These are phyloP conservation scores for Saraca asoca DNA, from an alignment of 331 rosid genomes.

Conservation along the genomic window DNA sequence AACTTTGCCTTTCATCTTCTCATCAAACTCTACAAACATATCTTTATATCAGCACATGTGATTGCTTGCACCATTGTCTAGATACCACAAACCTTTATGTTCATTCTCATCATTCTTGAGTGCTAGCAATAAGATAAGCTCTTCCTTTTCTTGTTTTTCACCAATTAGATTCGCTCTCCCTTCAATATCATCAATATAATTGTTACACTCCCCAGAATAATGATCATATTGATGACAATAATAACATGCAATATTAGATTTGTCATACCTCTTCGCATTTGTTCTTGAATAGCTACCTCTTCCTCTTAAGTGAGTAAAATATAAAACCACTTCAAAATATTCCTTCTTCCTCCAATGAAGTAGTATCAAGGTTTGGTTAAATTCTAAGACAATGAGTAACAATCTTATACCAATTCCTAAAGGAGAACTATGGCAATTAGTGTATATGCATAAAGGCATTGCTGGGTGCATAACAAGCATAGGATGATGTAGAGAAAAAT, in stretches of 20 bases:
- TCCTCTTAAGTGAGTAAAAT: no score
- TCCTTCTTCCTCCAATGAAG: not conserved
- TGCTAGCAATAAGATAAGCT: not conserved
- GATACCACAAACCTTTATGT: not conserved
- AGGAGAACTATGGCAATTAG: not conserved
- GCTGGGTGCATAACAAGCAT: not conserved
- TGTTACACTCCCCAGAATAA: not conserved
- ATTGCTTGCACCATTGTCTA: not conserved
- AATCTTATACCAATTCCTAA: not conserved
- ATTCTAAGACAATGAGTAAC: no score
- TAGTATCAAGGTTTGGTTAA: not conserved
- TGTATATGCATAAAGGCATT: not conserved
- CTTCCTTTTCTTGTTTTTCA: not conserved
- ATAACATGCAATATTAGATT: not conserved
- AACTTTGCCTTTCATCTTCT: not conserved
- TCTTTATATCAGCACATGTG: not conserved
- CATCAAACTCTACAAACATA: not conserved
- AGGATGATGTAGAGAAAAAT: not conserved
- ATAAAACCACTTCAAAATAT: no score
- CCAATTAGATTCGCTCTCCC: not conserved
- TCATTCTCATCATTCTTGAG: not conserved
- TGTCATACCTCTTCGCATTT: not conserved
- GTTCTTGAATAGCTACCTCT: not conserved
- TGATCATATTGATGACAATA: not conserved
- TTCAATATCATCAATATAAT: not conserved